Percentiles rank a stretch among this genome's conserved stretches.
Conservation (phyloP, 148 eudicot genomes). For the Rhododendron ovatum region DNA sequence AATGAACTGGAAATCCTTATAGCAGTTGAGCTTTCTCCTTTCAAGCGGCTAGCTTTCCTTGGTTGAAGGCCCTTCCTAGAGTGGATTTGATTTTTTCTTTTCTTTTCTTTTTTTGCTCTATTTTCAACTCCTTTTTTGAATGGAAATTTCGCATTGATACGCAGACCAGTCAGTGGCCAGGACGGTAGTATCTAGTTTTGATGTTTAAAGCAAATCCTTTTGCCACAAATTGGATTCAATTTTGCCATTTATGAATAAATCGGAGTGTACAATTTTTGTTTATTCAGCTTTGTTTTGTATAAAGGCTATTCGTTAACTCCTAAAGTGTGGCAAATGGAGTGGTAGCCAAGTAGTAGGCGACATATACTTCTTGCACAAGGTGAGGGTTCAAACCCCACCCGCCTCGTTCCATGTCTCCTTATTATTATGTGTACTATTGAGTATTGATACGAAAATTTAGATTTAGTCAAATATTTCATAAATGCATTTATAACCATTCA, state of each 20-base stretch:
- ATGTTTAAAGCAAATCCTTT: neutral
- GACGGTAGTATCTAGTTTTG: neutral
- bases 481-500: too few species aligned
- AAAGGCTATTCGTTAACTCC: neutral
- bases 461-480: too few species aligned
- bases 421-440: too few species aligned
- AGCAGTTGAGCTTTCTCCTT: neutral
- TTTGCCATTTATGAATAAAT: neutral
- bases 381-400: too few species aligned
- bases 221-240: neutral
- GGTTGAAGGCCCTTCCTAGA: neutral
- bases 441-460: too few species aligned
- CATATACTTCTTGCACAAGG: too few species aligned
- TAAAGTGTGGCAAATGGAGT: neutral
- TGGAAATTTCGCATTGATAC: neutral
- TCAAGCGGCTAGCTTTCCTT: neutral
- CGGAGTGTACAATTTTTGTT: neutral
- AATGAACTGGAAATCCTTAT: constrained; percentile 4
- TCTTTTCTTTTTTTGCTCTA: neutral
- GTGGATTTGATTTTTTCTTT: neutral
- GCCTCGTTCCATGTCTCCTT: too few species aligned
- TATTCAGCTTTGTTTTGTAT: too few species aligned
- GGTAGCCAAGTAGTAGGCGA: too few species aligned
- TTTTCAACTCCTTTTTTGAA: constrained; percentile 3
- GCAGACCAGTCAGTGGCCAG: neutral